Evolutionary conservation across 129 eudicot species (phyloP), one percentile per base, ranked within the genome.

Genomic region (Arctium minus): DNA sequence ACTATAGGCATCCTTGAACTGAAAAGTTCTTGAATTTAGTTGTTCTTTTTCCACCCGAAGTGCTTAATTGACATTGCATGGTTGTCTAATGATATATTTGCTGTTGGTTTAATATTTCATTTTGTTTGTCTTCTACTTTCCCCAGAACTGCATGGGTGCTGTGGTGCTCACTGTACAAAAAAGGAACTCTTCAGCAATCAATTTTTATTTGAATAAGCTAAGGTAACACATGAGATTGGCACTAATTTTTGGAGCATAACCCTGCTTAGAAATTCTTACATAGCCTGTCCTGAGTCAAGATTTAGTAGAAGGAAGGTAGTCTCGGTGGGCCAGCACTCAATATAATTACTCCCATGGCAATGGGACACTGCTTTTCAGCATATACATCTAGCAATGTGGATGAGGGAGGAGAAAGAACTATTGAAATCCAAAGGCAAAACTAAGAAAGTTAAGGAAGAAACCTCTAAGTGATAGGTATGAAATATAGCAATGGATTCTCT

Each of bases 161-260:
- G 94, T 96, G 82, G 80, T 96, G 89, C 95, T 96, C 64, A 96
- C 99, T 70, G 99, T 93, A 85, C 99, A 93, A 76, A 96, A 87
- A 81, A 85, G 60, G 48, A 96, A 96, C 89, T 40, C 73, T 70
- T 82, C 81, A 56, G 99, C 99, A 39, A 80, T 96, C 92, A 85
- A 85, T 60, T 93, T 96, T 70, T 96, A 96, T 82, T 86, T 82
- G 12, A 81, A 62, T 60, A 92, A 89, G 85, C 86, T 96, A 67
- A 85, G 93, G 99, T 96, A 84, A 74, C 40, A 72, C 72, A 37
- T 15, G 8, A 40, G 38, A 40, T 18, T 60, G 29, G 30, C 29
- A 5, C 68, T 5, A 53, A 60, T 60, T 17, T 46, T 60, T 60
- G 68, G 68, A 60, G 68, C 68, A 60, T 60, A 60, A 17, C 29